Base-by-base conservation (phyloP, 2,329 filamentous ascomycete species). In the Amylocarpus encephaloides region DNA sequence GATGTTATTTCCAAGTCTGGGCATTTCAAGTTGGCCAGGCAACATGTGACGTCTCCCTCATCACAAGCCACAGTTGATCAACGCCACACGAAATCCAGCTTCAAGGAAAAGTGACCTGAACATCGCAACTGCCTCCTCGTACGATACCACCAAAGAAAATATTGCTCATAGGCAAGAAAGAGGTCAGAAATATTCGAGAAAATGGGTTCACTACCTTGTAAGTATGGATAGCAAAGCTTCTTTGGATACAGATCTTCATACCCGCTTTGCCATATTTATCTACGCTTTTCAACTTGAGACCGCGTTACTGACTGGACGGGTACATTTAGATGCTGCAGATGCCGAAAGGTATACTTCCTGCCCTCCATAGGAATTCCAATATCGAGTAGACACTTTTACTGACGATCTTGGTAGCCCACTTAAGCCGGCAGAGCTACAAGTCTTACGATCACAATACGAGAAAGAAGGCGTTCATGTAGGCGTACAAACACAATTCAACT, bases 401-500 rank as follows among this genome's bases (percentile, higher is more conserved):
- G 44, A 38, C 18, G 15, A 10, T 5, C 30, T 51, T 47, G 51
- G 50, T 60, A 57, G 66, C 52, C 39, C 41, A 5, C 29, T 16
- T n/a, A 94, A 93, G 72, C 82, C 88, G 50, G 86, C 88, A 45
- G 93, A 98, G 71, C 85, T 98, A 53, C 84, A 91, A 69, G 93
- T 97, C 56, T 79, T 98, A 48, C 88, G 92, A 58, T 78, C 88
- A 53, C 93, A 98, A 70, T 98, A 93, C 68, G 92, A 97, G 68
- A 95, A 95, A 68, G 93, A 98, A 73, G 93, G 92, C 60, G 88
- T 95, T 64, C 94, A 95, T 75, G 92, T 95, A 54, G 91, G 92
- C 53, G 81, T 98, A 36, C 93, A 98, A 71, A 98, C 93, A 55
- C 97, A 97, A 69, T 98, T 98, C 80, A 98, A 98, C 82, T 97